phyloP scores from a whole-genome alignment of 352 stramenopile genomes.

The Phytophthora multivora region DNA sequence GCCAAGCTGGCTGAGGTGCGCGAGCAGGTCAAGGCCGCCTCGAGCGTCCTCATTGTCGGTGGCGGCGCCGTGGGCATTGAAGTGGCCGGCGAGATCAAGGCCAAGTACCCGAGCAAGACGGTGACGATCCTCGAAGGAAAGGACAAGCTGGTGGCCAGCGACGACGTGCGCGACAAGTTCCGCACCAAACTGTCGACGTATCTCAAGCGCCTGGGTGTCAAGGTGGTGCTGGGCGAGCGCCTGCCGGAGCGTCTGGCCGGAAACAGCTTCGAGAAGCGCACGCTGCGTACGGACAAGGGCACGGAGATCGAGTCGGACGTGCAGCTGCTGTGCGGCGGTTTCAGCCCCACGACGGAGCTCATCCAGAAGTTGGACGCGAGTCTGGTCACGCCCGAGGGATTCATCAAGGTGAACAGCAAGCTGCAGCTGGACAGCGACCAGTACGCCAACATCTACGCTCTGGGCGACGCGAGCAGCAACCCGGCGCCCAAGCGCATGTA shows the following conservation, averaged over 20 bases:
- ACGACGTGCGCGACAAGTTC: slow-evolving; percentile 56
- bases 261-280: slow-evolving; percentile 49
- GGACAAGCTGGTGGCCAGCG: slow-evolving; percentile 36
- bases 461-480: slow-evolving; percentile 60
- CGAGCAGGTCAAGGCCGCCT: slow-evolving; percentile 45
- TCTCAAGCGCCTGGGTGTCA: slow-evolving; percentile 46
- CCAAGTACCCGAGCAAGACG: slow-evolving; percentile 56
- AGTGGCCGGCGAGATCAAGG: slow-evolving; percentile 60
- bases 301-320: slow-evolving; percentile 59
- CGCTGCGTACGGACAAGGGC: slow-evolving; percentile 52
- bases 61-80: slow-evolving; percentile 62
- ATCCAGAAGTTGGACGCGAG: slow-evolving; percentile 40
- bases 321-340: slow-evolving; percentile 47
- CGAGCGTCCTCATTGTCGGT: slow-evolving; percentile 63
- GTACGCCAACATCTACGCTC: slow-evolving; percentile 55
- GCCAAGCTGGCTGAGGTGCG: slow-evolving; percentile 40
- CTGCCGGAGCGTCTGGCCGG: slow-evolving; percentile 38
- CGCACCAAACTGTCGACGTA: slow-evolving; percentile 41
- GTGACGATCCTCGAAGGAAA: slow-evolving; percentile 58
- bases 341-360: slow-evolving; percentile 46
- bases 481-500: slow-evolving; percentile 51
- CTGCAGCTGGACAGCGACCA: slow-evolving; percentile 49
- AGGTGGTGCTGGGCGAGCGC: slow-evolving; percentile 54
- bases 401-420: slow-evolving; percentile 52
- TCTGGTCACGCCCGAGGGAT: slow-evolving; percentile 42